Conservation (phyloP, 129 eudicot species). For the Flaveria brownii region DNA sequence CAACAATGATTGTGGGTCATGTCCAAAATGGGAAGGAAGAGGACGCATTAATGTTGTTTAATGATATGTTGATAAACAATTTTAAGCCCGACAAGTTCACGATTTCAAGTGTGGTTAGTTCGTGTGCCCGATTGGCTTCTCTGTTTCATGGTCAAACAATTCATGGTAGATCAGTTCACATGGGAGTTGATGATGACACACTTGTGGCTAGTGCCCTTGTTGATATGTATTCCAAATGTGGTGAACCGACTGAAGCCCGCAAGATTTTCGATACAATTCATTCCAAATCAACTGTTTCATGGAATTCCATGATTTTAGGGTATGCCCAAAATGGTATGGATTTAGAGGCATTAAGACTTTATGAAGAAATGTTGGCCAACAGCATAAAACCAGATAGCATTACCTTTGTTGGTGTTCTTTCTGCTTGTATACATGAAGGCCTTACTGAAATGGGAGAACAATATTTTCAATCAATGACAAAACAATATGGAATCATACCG, state of each 20-base stretch:
- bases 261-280: slow-evolving; percentile 32
- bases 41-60: slow-evolving; percentile 43
- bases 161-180: slow-evolving; percentile 42
- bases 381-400: slow-evolving; percentile 49
- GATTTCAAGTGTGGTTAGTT: slow-evolving; percentile 41
- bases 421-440: slow-evolving; percentile 55
- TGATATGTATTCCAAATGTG: slow-evolving; percentile 63
- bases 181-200: slow-evolving; percentile 47
- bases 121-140: slow-evolving; percentile 49
- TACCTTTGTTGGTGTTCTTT: slow-evolving; percentile 52
- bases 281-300: slow-evolving; percentile 43
- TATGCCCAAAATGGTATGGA: slow-evolving; percentile 50
- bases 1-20: slow-evolving; percentile 47
- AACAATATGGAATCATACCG: slow-evolving; percentile 37
- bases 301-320: slow-evolving; percentile 61
- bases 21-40: slow-evolving; percentile 48
- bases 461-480: slow-evolving; percentile 41
- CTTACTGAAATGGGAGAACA: slow-evolving; percentile 36
- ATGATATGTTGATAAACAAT: slow-evolving; percentile 40
- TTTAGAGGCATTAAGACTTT: slow-evolving; percentile 38
- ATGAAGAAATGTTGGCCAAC: slow-evolving; percentile 43
- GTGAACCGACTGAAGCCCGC: slow-evolving; percentile 40
- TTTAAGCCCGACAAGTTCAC: slow-evolving; percentile 45
- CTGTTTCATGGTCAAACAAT: slow-evolving; percentile 42
- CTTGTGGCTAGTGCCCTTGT: slow-evolving; percentile 51